phyloP scores from a whole-genome alignment of 225 moss, liverwort and hornwort genomes.

The Neckera pumila region DNA sequence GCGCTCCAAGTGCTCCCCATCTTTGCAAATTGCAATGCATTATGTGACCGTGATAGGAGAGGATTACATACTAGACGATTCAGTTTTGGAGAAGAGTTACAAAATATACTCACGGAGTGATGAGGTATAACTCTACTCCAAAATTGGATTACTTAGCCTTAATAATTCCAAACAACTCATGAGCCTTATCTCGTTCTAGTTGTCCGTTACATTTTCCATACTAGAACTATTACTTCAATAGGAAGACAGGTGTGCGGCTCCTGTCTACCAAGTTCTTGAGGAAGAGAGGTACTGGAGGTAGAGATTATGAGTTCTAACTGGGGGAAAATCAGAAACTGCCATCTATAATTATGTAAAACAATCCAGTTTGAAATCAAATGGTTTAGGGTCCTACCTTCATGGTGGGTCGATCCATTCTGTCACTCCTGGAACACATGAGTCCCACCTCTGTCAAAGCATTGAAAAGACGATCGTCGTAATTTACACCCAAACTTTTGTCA shows the following conservation, averaged over 20 bases:
- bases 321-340: not conserved
- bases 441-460: conserved; percentile 30
- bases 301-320: not conserved
- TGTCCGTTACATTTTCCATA: not conserved
- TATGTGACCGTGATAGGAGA: not conserved
- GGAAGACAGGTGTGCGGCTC: not conserved
- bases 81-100: not conserved
- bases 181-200: not conserved
- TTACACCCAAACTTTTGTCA: conserved; percentile 12
- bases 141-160: not conserved
- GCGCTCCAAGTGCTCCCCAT: not conserved
- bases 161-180: not conserved
- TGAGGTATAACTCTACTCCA: not conserved
- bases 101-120: not conserved
- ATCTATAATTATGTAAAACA: not conserved
- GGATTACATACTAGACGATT: not conserved
- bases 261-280: not conserved
- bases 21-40: not conserved
- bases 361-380: not conserved
- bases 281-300: not conserved
- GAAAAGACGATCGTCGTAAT: conserved; percentile 22
- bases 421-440: conserved; percentile 23
- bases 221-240: not conserved
- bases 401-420: conserved; percentile 26
- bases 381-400: conserved; percentile 18